Evolutionary conservation across 179 eudicot species (phyloP).

Genomic region (Vitellaria paradoxa): DNA sequence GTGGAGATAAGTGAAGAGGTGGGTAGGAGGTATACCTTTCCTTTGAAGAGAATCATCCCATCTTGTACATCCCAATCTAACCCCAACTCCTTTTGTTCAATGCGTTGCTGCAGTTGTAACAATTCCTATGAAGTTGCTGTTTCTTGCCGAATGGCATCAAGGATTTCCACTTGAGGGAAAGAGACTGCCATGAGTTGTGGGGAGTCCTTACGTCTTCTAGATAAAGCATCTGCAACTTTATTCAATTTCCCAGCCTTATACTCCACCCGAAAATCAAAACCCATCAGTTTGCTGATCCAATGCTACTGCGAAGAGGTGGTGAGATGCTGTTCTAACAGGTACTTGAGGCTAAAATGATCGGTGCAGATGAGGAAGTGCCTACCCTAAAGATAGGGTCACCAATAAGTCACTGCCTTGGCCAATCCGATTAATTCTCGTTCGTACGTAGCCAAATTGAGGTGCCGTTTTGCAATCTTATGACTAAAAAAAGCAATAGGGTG

Average conservation of each 20-base stretch:
- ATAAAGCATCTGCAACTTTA: constrained; percentile 6
- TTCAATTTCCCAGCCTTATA: constrained; percentile 5
- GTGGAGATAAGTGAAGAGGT: not conserved
- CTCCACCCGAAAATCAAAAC: not conserved
- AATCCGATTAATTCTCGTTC: not conserved
- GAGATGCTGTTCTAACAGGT: not conserved
- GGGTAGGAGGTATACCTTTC: no score
- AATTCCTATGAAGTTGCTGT: not conserved
- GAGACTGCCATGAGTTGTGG: no score
- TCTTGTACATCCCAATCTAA: no score
- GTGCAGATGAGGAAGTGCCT: not conserved
- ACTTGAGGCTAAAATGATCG: constrained; percentile 8
- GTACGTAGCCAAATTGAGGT: not conserved
- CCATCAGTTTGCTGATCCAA: constrained; percentile 8
- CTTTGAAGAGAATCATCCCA: no score
- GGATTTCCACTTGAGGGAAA: no score
- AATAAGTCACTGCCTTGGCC: not conserved
- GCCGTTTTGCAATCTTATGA: not conserved
- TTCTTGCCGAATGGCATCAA: no score
- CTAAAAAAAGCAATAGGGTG: not conserved
- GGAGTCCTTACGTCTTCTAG: not conserved
- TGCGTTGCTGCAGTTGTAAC: not conserved
- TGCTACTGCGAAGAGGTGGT: not conserved
- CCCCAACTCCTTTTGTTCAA: not conserved
- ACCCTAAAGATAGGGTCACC: not conserved